Base-by-base conservation (phyloP, 306 rosid genomes). In the Inga leiocalycina region DNA sequence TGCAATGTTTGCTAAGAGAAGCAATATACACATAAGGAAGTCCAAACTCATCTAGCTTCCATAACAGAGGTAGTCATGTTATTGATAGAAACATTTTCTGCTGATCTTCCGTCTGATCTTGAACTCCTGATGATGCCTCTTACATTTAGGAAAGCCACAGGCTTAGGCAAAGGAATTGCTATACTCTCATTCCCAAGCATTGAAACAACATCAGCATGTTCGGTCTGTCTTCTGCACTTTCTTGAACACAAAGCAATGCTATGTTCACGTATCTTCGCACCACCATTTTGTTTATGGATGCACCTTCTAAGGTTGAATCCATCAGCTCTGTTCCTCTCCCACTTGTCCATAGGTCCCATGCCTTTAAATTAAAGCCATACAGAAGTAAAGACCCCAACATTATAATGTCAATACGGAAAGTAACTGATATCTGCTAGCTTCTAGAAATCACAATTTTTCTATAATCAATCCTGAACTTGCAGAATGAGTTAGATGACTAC, bases 261-360 rank as follows among this genome's bases (percentile, higher is more conserved):
- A 83, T 86, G 61, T 80, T 86, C 68, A 86, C 70, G 2, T 52
- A 86, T 80, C 74, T 76, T 64, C 4, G 20, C 43, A 80, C 77
- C n/a, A 0, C 59, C 39, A 64, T 44, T 27, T 59, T 30, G 16
- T 44, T 76, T 32, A 22, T 14, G 39, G 67, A 54, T 34, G 35
- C 46, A 54, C 46, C 75, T 19, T 65, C 57, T 17, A 77, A 16
- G 7, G 56, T 16, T 64, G 83, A 22, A 72, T 86, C 89, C 79
- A 83, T 48, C 34, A 86, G 61, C 17, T 83, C 75, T 71, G 19
- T 10, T 66, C 46, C 85, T 1, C 75, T 71, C 32, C 77, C 65
- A 10, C 66, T 80, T 0, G 78, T 77, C 89, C 89, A 86, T 27
- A 83, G 77, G 71, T 86, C 87, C 87, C 89, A 86, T 6, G 89